These are phyloP conservation scores for Rhizopogon vinicolor DNA, from an alignment of 768 basidiomycete genomes.

Conservation along the genomic window DNA sequence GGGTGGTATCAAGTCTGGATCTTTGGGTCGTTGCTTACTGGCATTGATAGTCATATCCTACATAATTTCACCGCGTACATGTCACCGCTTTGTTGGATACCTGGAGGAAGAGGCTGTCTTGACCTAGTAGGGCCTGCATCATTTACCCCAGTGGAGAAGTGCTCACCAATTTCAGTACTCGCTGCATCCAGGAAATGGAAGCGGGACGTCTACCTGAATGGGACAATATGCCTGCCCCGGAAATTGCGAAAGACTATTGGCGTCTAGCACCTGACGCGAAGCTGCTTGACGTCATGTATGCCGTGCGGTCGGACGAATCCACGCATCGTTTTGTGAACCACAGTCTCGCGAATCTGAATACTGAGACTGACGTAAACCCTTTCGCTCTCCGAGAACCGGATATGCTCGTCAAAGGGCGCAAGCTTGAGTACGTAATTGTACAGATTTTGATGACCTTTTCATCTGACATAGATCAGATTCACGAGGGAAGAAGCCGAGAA, in stretches of 20 bases:
- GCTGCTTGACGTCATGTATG: conserved; percentile 85
- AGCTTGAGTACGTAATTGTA: conserved; percentile 53
- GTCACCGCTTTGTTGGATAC: conserved; percentile 89
- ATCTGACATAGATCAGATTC: conserved; percentile 39
- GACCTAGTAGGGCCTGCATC: conserved; percentile 65
- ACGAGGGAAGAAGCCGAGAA: conserved; percentile 62
- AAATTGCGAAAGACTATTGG: conserved; percentile 96
- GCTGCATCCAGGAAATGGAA: conserved; percentile 80
- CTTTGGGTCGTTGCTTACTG: conserved; percentile 11
- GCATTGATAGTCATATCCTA: conserved; percentile 62
- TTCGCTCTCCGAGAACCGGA: conserved; percentile 87
- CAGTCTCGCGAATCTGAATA: conserved; percentile 83
- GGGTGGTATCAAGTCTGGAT: conserved; percentile 18
- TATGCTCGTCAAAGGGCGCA: conserved; percentile 77
- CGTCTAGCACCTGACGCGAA: conserved; percentile 67
- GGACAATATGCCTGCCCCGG: conserved; percentile 70
- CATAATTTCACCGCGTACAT: conserved; percentile 65
- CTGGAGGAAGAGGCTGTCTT: conserved; percentile 94
- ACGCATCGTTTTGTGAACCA: conserved; percentile 97
- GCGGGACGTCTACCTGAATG: conserved; percentile 78
- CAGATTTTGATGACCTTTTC: not conserved
- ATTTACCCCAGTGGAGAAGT: conserved; percentile 11
- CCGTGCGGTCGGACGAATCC: conserved; percentile 89
- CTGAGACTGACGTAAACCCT: conserved; percentile 78
- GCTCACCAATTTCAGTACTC: conserved; percentile 47